Percentiles rank a stretch among this genome's conserved stretches.
Conservation (phyloP, 2,329 filamentous ascomycete genomes). For the Alternaria sp. region DNA sequence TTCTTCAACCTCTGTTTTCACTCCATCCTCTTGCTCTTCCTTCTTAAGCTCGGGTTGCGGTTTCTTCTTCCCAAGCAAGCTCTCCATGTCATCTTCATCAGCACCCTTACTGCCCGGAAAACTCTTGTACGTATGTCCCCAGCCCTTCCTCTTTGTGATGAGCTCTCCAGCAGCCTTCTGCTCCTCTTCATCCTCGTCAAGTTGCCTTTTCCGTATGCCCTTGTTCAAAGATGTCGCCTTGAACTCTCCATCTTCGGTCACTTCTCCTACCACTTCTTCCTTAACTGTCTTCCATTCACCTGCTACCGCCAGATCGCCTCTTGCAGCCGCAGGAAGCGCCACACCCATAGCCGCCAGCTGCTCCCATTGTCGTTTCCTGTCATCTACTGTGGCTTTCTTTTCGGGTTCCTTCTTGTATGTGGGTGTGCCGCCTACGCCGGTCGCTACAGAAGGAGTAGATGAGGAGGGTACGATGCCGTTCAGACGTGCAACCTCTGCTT, state of each 20-base stretch:
- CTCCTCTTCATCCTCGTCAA: slow-evolving; percentile 68
- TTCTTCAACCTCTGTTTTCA: slow-evolving; percentile 32
- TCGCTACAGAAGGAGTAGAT: slow-evolving; percentile 44
- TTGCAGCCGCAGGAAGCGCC: slow-evolving; percentile 78
- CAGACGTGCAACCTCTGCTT: slow-evolving; percentile 83
- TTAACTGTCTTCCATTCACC: slow-evolving; percentile 82
- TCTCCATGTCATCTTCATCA: slow-evolving; percentile 74
- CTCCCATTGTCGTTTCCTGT: slow-evolving; percentile 83
- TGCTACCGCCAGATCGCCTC: slow-evolving; percentile 83
- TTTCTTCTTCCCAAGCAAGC: slow-evolving; percentile 57
- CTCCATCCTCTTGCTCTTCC: slow-evolving; percentile 50
- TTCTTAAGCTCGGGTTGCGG: slow-evolving; percentile 51
- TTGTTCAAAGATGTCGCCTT: slow-evolving; percentile 56
- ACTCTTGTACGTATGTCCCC: slow-evolving; percentile 57
- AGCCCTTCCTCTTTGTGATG: slow-evolving; percentile 52
- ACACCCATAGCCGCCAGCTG: slow-evolving; percentile 90
- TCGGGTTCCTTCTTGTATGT: slow-evolving; percentile 47
- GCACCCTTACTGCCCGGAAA: slow-evolving; percentile 56
- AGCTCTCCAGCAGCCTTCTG: slow-evolving; percentile 65
- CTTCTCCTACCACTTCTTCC: slow-evolving; percentile 57
- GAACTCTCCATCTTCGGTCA: slow-evolving; percentile 58
- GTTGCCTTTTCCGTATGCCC: slow-evolving; percentile 70
- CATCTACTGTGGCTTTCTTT: slow-evolving; percentile 65
- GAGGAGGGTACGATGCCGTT: slow-evolving; percentile 73
- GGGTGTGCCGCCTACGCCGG: slow-evolving; percentile 34